Percentiles rank a stretch among this genome's conserved stretches.
These are phyloP conservation scores for Scleromitrula shiraiana DNA, from an alignment of 2,329 filamentous ascomycete genomes.

Conservation along the genomic window DNA sequence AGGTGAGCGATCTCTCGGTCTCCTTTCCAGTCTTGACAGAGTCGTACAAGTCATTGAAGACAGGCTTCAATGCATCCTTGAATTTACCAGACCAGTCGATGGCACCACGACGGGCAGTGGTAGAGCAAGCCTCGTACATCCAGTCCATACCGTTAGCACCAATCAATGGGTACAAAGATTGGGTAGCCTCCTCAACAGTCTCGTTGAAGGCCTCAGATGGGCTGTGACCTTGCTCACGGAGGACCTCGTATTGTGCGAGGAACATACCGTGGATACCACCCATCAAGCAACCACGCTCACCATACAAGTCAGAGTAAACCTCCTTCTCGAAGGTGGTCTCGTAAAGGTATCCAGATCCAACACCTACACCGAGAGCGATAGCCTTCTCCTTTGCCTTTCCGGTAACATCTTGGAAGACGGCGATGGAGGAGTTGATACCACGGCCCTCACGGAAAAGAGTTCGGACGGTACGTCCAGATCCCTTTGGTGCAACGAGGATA, in stretches of 20 bases:
- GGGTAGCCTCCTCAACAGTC: slow-evolving; percentile 99
- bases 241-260: slow-evolving; percentile 99
- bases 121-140: slow-evolving; percentile 99
- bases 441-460: slow-evolving; percentile 98
- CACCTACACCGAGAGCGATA: slow-evolving; percentile 89
- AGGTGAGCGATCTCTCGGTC: slow-evolving; percentile 93
- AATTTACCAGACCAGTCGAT: slow-evolving; percentile 97
- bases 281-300: slow-evolving; percentile 99
- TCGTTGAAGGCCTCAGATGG: slow-evolving; percentile 99
- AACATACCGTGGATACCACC: slow-evolving; percentile 99
- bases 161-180: slow-evolving; percentile 96
- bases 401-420: slow-evolving; percentile 96
- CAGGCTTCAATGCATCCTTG: slow-evolving; percentile 97
- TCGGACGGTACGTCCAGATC: slow-evolving; percentile 96
- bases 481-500: slow-evolving; percentile 98
- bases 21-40: slow-evolving; percentile 84
- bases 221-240: slow-evolving; percentile 95
- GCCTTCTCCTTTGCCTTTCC: slow-evolving; percentile 98
- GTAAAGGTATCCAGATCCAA: slow-evolving; percentile 98
- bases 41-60: slow-evolving; percentile 97
- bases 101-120: slow-evolving; percentile 93
- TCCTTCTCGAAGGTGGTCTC: slow-evolving; percentile 99
- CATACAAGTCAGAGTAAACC: slow-evolving; percentile 99
- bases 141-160: slow-evolving; percentile 99
- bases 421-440: slow-evolving; percentile 98